These are phyloP conservation scores for Balakata baccata DNA, from an alignment of 345 rosid genomes.

Conservation along the genomic window DNA sequence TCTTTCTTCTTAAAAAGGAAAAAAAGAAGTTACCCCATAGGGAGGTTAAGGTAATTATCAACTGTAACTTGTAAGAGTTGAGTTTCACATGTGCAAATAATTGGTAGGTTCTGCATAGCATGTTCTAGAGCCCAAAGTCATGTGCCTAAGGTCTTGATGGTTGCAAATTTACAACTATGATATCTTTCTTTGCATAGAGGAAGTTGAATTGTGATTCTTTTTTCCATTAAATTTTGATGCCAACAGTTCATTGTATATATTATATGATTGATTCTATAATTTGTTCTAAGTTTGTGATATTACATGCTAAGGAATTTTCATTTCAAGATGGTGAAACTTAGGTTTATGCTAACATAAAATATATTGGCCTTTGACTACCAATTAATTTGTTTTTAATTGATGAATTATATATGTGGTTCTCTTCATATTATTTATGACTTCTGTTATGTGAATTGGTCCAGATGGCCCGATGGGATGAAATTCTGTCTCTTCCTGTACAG, in stretches of 20 bases:
- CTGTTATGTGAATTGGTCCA: constrained; percentile 24
- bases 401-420: not conserved
- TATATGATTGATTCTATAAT: not conserved
- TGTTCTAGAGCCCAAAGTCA: not conserved
- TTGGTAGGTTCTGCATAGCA: not conserved
- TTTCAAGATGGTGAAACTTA: constrained; percentile 1
- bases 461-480: constrained; percentile 99
- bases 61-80: too few relatives aligned
- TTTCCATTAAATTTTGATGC: not conserved
- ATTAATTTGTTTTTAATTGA: not conserved
- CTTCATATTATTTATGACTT: not conserved
- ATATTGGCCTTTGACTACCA: not conserved
- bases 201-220: not conserved
- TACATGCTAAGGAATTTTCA: not conserved
- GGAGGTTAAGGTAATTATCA: too few relatives aligned
- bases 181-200: not conserved
- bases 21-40: too few relatives aligned
- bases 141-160: constrained; percentile 2
- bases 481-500: constrained; percentile 86
- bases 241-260: not conserved
- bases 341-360: not conserved
- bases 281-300: not conserved
- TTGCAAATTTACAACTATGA: not conserved
- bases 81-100: not conserved
- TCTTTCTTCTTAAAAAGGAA: too few relatives aligned